These are phyloP conservation scores for Avicennia marina DNA, from an alignment of 257 asterid species.

Conservation along the genomic window DNA sequence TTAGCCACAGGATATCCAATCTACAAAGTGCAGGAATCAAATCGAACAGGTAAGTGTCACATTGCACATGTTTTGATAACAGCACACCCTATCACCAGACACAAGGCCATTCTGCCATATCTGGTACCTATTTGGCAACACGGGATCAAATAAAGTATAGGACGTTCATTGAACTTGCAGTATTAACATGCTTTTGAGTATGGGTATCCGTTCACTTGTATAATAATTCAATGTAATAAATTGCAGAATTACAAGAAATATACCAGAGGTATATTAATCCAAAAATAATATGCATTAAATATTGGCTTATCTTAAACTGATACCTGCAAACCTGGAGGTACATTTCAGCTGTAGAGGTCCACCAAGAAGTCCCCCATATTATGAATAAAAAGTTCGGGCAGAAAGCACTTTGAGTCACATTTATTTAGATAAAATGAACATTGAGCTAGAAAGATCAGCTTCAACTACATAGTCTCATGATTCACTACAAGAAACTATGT, in stretches of 20 bases:
- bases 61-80: neutral
- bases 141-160: neutral
- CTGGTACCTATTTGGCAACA: neutral
- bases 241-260: too few relatives aligned
- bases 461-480: neutral
- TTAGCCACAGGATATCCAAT: conserved; percentile 11
- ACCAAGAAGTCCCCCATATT: conserved; percentile 2
- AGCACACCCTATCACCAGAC: neutral
- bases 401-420: neutral
- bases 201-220: too few relatives aligned
- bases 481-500: neutral
- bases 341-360: conserved; percentile 1
- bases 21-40: conserved; percentile 5
- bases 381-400: neutral
- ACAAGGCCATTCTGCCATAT: neutral
- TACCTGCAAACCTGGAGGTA: neutral
- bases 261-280: too few relatives aligned
- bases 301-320: too few relatives aligned
- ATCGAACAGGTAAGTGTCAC: neutral
- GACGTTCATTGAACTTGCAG: conserved; percentile 2
- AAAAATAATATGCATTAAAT: too few relatives aligned
- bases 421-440: neutral
- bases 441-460: neutral
- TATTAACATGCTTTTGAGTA: neutral
- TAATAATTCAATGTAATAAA: too few relatives aligned